Evolutionary conservation across 257 asterid species (phyloP).

Genomic region (Schizonepeta tenuifolia): DNA sequence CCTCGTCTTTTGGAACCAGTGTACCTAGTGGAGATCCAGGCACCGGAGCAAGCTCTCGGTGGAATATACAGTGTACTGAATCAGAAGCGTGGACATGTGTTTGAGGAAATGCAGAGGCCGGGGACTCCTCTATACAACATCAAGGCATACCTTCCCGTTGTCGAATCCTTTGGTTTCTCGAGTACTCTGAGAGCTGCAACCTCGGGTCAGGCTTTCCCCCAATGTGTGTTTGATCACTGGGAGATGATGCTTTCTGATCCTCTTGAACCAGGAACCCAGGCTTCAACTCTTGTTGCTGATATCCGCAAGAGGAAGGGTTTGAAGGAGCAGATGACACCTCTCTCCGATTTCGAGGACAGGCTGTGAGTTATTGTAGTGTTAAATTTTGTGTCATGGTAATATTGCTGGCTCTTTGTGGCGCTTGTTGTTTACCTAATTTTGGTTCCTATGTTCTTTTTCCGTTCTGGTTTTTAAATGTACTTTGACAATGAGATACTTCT

Average conservation of each 20-base stretch:
- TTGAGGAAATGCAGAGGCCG: constrained; percentile 52
- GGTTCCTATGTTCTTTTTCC: not conserved
- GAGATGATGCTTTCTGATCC: constrained; percentile 56
- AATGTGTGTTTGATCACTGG: constrained; percentile 56
- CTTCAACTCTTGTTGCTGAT: constrained; percentile 39
- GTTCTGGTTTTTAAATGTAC: not conserved
- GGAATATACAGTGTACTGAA: constrained; percentile 56
- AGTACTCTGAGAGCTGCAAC: constrained; percentile 50
- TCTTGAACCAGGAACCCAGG: constrained; percentile 47
- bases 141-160: constrained; percentile 49
- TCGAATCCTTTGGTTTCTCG: constrained; percentile 55
- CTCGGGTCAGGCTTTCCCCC: constrained; percentile 54
- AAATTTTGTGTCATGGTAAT: not conserved
- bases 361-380: constrained; percentile 32
- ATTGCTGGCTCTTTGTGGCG: not conserved
- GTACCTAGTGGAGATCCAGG: constrained; percentile 53
- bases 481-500: not conserved
- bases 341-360: constrained; percentile 50
- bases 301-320: constrained; percentile 53
- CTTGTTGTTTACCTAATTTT: not conserved
- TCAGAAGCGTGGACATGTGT: constrained; percentile 56
- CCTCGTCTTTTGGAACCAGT: constrained; percentile 54
- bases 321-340: constrained; percentile 59
- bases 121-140: constrained; percentile 55
- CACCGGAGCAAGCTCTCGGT: constrained; percentile 56